Percentiles rank a stretch among this genome's conserved stretches.
Evolutionary conservation across 768 basidiomycete species (phyloP).

Genomic region (Suillus luteus): DNA sequence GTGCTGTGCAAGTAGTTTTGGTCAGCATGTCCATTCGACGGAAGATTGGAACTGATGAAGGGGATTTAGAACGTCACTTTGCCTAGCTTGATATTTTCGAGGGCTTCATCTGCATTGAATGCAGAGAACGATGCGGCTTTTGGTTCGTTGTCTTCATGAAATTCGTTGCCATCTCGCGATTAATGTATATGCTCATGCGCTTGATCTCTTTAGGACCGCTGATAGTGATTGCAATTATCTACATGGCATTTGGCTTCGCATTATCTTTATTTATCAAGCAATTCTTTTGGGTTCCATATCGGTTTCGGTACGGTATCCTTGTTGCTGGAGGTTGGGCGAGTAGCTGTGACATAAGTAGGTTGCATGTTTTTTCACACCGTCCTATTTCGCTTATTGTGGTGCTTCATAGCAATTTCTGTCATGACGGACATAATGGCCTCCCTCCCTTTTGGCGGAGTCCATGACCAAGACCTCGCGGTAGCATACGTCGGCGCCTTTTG

Average conservation of each 20-base stretch:
- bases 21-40: background rate
- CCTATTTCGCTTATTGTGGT: background rate
- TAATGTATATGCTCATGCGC: background rate
- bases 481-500: slow-evolving; percentile 64
- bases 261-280: slow-evolving; percentile 52
- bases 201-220: slow-evolving; percentile 48
- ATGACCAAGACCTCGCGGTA: slow-evolving; percentile 57
- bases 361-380: background rate
- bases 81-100: slow-evolving; percentile 56
- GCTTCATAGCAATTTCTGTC: slow-evolving; percentile 54
- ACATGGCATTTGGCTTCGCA: slow-evolving; percentile 50
- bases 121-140: slow-evolving; percentile 52
- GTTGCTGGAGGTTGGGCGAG: slow-evolving; percentile 66
- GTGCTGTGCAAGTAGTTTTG: background rate
- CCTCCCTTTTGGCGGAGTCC: slow-evolving; percentile 52
- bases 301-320: slow-evolving; percentile 65
- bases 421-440: slow-evolving; percentile 57
- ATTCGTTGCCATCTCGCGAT: background rate
- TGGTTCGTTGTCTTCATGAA: slow-evolving; percentile 36
- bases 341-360: slow-evolving; percentile 64
- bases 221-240: slow-evolving; percentile 56
- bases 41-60: background rate
- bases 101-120: slow-evolving; percentile 61
- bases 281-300: slow-evolving; percentile 70
- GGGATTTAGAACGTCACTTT: background rate